Conservation (phyloP, 2,329 filamentous ascomycete genomes). For the Beauveria scarabaeidicola region DNA sequence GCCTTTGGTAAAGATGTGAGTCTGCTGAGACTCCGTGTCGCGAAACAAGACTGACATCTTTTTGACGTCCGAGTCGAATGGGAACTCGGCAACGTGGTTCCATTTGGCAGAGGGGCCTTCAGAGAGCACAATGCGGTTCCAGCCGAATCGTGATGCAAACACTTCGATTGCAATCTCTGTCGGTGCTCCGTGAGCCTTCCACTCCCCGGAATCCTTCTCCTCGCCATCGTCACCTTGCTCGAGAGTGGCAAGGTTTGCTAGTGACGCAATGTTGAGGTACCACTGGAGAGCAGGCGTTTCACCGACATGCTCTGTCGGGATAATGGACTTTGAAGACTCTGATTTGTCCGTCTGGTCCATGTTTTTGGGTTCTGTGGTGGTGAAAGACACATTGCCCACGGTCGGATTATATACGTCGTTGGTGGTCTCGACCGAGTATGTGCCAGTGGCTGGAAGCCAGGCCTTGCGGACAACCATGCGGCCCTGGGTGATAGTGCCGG, state of each 20-base stretch:
- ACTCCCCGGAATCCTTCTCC: conserved; percentile 22
- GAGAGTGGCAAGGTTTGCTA: conserved; percentile 53
- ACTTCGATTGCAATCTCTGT: conserved; percentile 53
- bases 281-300: conserved; percentile 32
- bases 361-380: conserved; percentile 13
- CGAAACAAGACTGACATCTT: conserved; percentile 49
- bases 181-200: conserved; percentile 38
- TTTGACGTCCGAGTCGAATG: conserved; percentile 51
- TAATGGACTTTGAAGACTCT: conserved; percentile 13
- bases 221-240: conserved; percentile 30
- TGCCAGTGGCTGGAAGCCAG: conserved; percentile 24
- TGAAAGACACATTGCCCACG: conserved; percentile 16
- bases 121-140: conserved; percentile 25
- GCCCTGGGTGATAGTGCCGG: conserved; percentile 28
- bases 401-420: conserved; percentile 24
- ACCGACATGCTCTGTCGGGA: conserved; percentile 31
- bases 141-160: conserved; percentile 45
- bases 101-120: conserved; percentile 20
- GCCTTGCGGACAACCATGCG: conserved; percentile 22
- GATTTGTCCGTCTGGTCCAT: conserved; percentile 7
- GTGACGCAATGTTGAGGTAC: conserved; percentile 48
- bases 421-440: conserved; percentile 23
- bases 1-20: conserved; percentile 48
- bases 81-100: conserved; percentile 41
- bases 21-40: conserved; percentile 20